A percentile compares a stretch with the other conserved stretches of the same genome.
Conservation (phyloP, 1,139 yeast genomes). For the Candida dubliniensis region DNA sequence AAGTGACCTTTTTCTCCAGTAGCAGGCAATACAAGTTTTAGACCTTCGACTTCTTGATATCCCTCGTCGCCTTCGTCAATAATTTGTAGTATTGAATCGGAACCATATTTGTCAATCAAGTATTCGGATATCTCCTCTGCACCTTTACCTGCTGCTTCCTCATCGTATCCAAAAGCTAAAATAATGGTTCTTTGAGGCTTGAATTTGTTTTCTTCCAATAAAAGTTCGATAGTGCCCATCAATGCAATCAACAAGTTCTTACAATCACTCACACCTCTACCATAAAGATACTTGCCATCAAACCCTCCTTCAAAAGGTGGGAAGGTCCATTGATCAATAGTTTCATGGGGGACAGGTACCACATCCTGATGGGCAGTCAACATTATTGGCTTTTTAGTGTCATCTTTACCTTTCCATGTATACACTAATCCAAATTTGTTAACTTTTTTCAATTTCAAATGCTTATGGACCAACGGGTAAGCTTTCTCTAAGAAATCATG, state of each 20-base stretch:
- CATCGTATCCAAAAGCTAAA: conserved; percentile 51
- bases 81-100: conserved; percentile 39
- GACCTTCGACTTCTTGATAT: conserved; percentile 37
- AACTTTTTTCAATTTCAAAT: conserved; percentile 30
- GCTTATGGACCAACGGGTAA: conserved; percentile 34
- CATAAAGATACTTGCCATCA: conserved; percentile 42
- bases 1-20: conserved; percentile 51
- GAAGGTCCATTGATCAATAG: conserved; percentile 40
- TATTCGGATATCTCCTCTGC: conserved; percentile 32
- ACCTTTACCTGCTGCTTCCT: conserved; percentile 44
- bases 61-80: conserved; percentile 49
- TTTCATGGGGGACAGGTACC: conserved; percentile 46
- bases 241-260: conserved; percentile 44
- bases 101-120: conserved; percentile 36
- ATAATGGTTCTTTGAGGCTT: conserved; percentile 43
- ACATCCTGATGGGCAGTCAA: conserved; percentile 53
- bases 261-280: conserved; percentile 52
- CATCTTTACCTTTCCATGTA: conserved; percentile 36
- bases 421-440: conserved; percentile 35
- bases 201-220: conserved; percentile 35
- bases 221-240: conserved; percentile 41
- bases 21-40: conserved; percentile 54
- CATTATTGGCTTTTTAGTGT: conserved; percentile 36
- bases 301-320: conserved; percentile 45
- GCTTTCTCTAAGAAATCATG: conserved; percentile 28